A percentile compares a stretch with the other conserved stretches of the same genome.
These are phyloP conservation scores for Phaeomoniella chlamydospora DNA, from an alignment of 2,329 filamentous ascomycete species.

Conservation along the genomic window DNA sequence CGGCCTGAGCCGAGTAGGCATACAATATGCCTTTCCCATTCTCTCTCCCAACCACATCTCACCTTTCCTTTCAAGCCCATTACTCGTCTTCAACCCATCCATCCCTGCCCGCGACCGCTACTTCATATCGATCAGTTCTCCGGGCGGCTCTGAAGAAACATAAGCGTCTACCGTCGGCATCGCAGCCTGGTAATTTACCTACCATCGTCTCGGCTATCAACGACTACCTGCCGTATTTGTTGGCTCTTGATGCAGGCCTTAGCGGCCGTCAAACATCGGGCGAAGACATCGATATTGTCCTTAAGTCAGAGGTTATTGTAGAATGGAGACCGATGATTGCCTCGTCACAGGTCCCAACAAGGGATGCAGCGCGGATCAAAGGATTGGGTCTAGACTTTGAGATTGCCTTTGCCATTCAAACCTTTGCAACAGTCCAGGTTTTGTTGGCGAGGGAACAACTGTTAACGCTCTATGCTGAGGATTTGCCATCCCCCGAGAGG, in stretches of 20 bases:
- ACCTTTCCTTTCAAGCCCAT: constrained; percentile 64
- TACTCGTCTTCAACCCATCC: constrained; percentile 74
- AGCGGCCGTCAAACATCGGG: constrained; percentile 37
- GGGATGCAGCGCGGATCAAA: constrained; percentile 51
- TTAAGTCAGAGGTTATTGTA: constrained; percentile 51
- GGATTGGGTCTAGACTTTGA: constrained; percentile 69
- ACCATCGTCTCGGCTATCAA: constrained; percentile 55
- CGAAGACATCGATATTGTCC: constrained; percentile 54
- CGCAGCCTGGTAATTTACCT: constrained; percentile 56
- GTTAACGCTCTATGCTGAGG: constrained; percentile 56
- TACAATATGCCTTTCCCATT: constrained; percentile 95
- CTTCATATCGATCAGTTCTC: constrained; percentile 70
- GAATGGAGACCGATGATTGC: constrained; percentile 75
- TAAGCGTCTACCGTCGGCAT: constrained; percentile 64
- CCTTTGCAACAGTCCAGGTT: constrained; percentile 60
- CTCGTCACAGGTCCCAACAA: constrained; percentile 41
- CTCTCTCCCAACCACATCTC: constrained; percentile 74
- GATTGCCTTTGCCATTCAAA: constrained; percentile 62
- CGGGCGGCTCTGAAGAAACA: constrained; percentile 75
- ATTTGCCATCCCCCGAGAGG: constrained; percentile 49
- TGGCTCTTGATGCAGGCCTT: constrained; percentile 63
- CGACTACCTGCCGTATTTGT: constrained; percentile 69
- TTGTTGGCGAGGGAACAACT: constrained; percentile 59
- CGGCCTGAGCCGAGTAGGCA: too few species aligned
- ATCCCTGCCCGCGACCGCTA: constrained; percentile 68